Evolutionary conservation across 352 stramenopile genomes (phyloP), one percentile per base, ranked within the genome.

Genomic region (Phytopythium helicoides): DNA sequence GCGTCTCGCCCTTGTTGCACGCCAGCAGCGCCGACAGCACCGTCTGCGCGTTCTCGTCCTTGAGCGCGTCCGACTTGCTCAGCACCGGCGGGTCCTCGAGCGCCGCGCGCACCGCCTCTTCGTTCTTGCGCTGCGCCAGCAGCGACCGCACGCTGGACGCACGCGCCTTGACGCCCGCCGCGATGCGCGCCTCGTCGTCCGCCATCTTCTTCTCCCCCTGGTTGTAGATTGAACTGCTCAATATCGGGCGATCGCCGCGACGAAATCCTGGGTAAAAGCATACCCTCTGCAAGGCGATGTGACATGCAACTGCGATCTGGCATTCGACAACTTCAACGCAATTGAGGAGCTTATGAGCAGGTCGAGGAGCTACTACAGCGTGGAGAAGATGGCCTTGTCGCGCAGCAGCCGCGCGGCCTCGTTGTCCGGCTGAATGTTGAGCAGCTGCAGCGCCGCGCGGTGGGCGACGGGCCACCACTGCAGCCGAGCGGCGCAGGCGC

Each of bases 1-100:
- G 79, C 76, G 89, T 91, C 65, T 94, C 85, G 57, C 80, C 82
- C 67, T 94, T 94, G 65, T 92, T 92, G 67, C 85, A 94, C 18
- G 85, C 81, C 41, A 77, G n/a, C 15, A 94, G 58, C 25, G 81
- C 82, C 37, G 64, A 26, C 61, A 94, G 79, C 47, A 94, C 82
- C 31, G 68, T 86, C 56, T 94, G 80, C 28, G 84, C 81, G 66
- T 94, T 94, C 48, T 80, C 68, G 52, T 79, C 63, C 54, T 91
- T 92, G 46, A 87, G 53, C 14, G 65, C 55, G 36, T 88, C 74
- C n/a, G 63, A 70, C 48, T 86, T 87, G 31, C 80, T 69, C 19
- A 77, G 69, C 35, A 89, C 45, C 1, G 84, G 84, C 47, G 84
- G 80, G 50, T 94, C 81, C 37, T 87, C 78, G 7, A 94, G 71